A percentile compares a stretch with the other conserved stretches of the same genome.
Conservation (phyloP, 371 early-diverging fungal genomes). For the Mucor irregularis region DNA sequence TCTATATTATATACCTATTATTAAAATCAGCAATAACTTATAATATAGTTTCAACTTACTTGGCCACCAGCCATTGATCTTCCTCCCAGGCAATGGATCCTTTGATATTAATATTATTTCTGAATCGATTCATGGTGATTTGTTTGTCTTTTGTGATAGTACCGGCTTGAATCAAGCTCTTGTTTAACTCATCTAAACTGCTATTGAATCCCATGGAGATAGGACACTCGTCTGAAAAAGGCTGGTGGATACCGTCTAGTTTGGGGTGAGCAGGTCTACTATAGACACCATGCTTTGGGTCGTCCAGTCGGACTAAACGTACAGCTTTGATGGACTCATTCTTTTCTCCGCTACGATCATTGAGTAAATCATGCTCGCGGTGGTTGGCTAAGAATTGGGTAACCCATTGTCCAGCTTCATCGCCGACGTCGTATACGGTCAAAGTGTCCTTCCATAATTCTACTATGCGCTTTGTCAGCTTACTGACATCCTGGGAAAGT, state of each 20-base stretch:
- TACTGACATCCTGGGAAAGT: constrained; percentile 23
- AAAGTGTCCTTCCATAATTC: constrained; percentile 37
- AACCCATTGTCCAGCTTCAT: constrained; percentile 41
- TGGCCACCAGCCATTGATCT: constrained; percentile 50
- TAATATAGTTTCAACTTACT: constrained; percentile 30
- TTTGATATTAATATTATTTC: constrained; percentile 44
- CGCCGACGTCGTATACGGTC: constrained; percentile 44
- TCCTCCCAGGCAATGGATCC: constrained; percentile 52
- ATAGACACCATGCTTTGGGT: constrained; percentile 29
- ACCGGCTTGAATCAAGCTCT: constrained; percentile 24
- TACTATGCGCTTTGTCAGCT: constrained; percentile 16
- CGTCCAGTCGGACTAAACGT: constrained; percentile 42
- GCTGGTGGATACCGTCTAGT: constrained; percentile 36
- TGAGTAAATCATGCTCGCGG: constrained; percentile 27
- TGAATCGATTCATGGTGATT: constrained; percentile 43
- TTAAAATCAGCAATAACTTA: too few species aligned
- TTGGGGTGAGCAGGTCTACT: constrained; percentile 40
- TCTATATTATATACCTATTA: constrained; percentile 7
- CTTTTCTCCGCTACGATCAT: constrained; percentile 23
- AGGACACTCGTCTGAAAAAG: constrained; percentile 49
- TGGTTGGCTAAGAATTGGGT: constrained; percentile 31
- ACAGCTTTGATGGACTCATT: constrained; percentile 3
- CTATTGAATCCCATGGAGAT: constrained; percentile 41
- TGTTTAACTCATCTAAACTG: constrained; percentile 36
- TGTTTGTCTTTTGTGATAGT: constrained; percentile 33